These are phyloP conservation scores for Nakazawaea ambrosiae DNA, from an alignment of 805 yeast genomes.

Conservation along the genomic window DNA sequence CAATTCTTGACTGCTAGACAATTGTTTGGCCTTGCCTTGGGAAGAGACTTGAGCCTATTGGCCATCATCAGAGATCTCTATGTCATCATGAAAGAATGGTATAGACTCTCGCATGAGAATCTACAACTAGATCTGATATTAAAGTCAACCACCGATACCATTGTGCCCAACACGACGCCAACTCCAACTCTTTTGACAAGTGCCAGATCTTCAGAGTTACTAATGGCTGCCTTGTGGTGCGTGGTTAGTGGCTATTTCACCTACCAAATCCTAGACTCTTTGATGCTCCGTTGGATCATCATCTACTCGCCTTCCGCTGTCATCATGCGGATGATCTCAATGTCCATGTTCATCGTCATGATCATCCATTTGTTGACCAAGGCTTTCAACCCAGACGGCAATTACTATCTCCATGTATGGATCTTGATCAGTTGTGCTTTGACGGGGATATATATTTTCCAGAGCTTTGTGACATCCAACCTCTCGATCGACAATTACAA, in stretches of 20 bases:
- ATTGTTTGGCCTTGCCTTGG: conserved; percentile 68
- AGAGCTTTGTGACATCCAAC: conserved; percentile 81
- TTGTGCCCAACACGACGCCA: not conserved
- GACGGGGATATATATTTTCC: conserved; percentile 75
- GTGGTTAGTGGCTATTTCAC: conserved; percentile 80
- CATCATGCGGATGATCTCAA: conserved; percentile 75
- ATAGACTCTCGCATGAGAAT: conserved; percentile 7
- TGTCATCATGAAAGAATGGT: conserved; percentile 21
- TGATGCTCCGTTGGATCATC: conserved; percentile 91
- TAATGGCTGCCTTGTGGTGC: conserved; percentile 89
- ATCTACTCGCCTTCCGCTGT: conserved; percentile 86
- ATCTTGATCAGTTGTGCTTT: conserved; percentile 79
- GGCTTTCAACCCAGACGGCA: conserved; percentile 63
- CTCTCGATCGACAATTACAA: conserved; percentile 34
- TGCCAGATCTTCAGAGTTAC: conserved; percentile 70
- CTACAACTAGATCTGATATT: too few relatives aligned
- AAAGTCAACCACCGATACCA: not conserved
- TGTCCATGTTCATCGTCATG: conserved; percentile 67
- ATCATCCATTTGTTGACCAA: conserved; percentile 62
- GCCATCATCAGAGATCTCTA: conserved; percentile 21
- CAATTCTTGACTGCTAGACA: conserved; percentile 68
- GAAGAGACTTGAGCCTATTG: conserved; percentile 65
- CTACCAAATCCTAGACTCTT: conserved; percentile 77
- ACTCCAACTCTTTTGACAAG: conserved; percentile 26
- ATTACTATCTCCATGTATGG: conserved; percentile 84